Evolutionary conservation across 2,329 filamentous ascomycete species (phyloP).

Genomic region (Colletotrichum sp.): DNA sequence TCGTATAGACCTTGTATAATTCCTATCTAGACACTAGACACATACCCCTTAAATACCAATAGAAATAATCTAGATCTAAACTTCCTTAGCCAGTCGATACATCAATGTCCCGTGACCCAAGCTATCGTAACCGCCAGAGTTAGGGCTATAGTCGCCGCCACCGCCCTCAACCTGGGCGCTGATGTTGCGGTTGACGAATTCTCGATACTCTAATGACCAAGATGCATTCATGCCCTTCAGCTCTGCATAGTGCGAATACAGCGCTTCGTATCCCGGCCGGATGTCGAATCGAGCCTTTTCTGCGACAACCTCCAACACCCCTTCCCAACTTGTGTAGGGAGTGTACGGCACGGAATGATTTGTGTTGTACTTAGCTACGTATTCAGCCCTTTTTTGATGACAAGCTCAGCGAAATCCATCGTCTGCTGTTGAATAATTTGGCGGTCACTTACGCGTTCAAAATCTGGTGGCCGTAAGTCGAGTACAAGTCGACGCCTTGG

Average conservation of each 20-base stretch:
- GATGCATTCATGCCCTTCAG: background rate
- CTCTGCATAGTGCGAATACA: background rate
- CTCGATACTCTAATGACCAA: background rate
- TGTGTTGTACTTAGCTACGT: background rate
- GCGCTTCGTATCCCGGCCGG: background rate
- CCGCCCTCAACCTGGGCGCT: background rate
- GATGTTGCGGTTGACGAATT: background rate
- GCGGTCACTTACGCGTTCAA: background rate
- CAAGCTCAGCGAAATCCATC: background rate
- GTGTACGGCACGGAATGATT: background rate
- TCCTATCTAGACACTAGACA: background rate
- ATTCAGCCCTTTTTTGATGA: background rate
- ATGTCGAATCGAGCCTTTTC: background rate
- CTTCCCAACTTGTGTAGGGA: background rate
- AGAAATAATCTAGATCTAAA: background rate
- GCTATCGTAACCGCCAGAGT: background rate
- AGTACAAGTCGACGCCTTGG: background rate
- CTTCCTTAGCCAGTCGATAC: background rate
- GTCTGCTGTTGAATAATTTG: rapidly evolving
- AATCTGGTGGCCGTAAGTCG: background rate
- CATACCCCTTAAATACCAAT: background rate
- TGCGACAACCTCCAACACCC: background rate
- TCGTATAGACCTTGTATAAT: background rate
- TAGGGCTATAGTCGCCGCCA: background rate
- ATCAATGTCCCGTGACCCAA: background rate